Evolutionary conservation across 257 asterid genomes (phyloP), one percentile per base, ranked within the genome.

Genomic region (Capsicum baccatum): DNA sequence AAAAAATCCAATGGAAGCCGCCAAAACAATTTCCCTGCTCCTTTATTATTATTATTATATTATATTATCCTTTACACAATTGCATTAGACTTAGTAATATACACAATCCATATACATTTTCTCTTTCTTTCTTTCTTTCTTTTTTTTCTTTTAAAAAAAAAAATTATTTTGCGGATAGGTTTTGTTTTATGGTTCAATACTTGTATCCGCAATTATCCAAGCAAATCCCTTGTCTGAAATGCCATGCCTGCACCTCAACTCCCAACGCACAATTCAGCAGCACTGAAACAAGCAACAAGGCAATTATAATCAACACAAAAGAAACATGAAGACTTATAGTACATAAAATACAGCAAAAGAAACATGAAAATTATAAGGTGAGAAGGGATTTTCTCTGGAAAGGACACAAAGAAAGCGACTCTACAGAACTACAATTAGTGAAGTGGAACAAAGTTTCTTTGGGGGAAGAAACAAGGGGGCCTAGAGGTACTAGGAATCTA

Each of bases 11-110:
- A 7, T 3, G 3, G 19, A 6, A 6, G 26, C 81, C 48, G 19
- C 63, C 81, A 52, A 76, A 76, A 76, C 13, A 26, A 76, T 52
- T 33, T 52, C 63, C 60, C 19, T 21, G 81, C 81, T 39, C 55
- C 78, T 76, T 21, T 50, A 50, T 15, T 76, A 37, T 64, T 33
- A 8, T 19, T 66, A 12, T 50, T n/a, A n/a, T n/a, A 50, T 74
- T 74, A 74, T 74, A 76, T 47, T 6, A 19, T 76, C n/a, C 0
- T 52, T 17, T 11, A 1, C 21, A 50, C 81, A 76, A 69, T 76
- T 76, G 63, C 63, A 76, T 21, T 52, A 52, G 0, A 76, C 26
- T 52, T 26, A 2, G 15, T 76, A 26, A 21, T 26, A 26, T 19
- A 52, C 39, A 76, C 47, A 76, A 52, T 13, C 81, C 26, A 52